Evolutionary conservation across 352 stramenopile species (phyloP), one percentile per base, ranked within the genome.

Genomic region (Pythium biforme): DNA sequence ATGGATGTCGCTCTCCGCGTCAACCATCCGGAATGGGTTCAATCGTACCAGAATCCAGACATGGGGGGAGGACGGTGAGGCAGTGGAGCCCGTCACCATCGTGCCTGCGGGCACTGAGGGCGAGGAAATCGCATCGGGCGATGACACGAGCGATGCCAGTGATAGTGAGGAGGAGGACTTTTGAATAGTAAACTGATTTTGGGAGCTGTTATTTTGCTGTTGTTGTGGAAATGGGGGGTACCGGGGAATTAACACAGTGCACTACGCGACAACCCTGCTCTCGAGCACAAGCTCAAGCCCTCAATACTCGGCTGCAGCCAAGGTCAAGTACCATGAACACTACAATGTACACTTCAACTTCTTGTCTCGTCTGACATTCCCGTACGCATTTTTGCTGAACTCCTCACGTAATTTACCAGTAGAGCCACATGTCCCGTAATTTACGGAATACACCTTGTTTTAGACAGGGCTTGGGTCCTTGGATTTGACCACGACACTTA

Each of bases 261-360:
- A 52, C 46, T 52, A 52, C 46, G 46, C 46, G 46, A 52, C 46
- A 52, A 37, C 46, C 46, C 46, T 52, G 46, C 26, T 52, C 46
- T 27, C 46, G 23, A 52, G 46, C 46, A 12, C 46, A 47, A 27
- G 46, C 46, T 52, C 23, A 27, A 27, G 46, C 40, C 40, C 40
- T 47, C 40, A 47, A 47, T 47, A 14, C 40, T 25, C 22, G 40
- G n/a, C 40, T 14, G 20, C 46, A 34, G 46, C 23, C 46, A 52
- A 34, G 46, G 22, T 37, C 46, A 52, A 52, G 46, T 52, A 52
- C 46, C 46, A 34, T 52, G 46, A n/a, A 19, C 5, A 19, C 46
- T 52, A 34, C 46, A 34, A 52, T 34, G 23, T 47, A 47, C 40
- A 47, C 40, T 47, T 52, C 46, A 34, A 52, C 22, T 20, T 34